Percentiles rank a stretch among this genome's conserved stretches.
Conservation (phyloP, 1,284 basidiomycete species). For the Sporisorium scitamineum region DNA sequence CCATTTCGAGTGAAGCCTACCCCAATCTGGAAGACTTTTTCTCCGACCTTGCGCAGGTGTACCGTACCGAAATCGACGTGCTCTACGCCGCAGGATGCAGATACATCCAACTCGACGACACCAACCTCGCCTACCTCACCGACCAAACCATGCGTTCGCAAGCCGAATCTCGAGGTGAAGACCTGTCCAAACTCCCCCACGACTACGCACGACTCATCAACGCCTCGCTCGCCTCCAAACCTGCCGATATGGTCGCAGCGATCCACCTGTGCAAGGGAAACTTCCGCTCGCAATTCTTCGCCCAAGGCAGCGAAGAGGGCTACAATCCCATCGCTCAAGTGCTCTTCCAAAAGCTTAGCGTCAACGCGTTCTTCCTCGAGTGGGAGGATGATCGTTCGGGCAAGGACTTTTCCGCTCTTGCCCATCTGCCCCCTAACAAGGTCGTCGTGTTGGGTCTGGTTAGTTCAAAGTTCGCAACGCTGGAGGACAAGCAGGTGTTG, state of each 20-base stretch:
- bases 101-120: constrained; percentile 77
- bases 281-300: constrained; percentile 72
- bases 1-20: constrained; percentile 73
- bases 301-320: constrained; percentile 76
- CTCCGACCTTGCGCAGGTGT: constrained; percentile 78
- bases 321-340: constrained; percentile 78
- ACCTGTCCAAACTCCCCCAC: constrained; percentile 43
- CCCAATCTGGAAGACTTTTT: constrained; percentile 80
- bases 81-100: constrained; percentile 81
- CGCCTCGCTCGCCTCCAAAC: constrained; percentile 75
- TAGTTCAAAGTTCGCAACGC: constrained; percentile 77
- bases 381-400: constrained; percentile 81
- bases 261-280: constrained; percentile 85
- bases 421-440: constrained; percentile 77
- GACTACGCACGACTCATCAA: constrained; percentile 66
- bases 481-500: constrained; percentile 77
- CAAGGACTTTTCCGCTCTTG: constrained; percentile 71
- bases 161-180: constrained; percentile 45
- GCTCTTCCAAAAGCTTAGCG: constrained; percentile 79
- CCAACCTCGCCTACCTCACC: constrained; percentile 68
- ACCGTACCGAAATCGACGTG: constrained; percentile 78
- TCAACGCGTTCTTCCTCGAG: constrained; percentile 81
- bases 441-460: constrained; percentile 80
- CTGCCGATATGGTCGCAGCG: constrained; percentile 77
- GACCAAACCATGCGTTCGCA: constrained; percentile 49